These are phyloP conservation scores for Calocybe gangraenosa DNA, from an alignment of 768 basidiomycete species.

Conservation along the genomic window DNA sequence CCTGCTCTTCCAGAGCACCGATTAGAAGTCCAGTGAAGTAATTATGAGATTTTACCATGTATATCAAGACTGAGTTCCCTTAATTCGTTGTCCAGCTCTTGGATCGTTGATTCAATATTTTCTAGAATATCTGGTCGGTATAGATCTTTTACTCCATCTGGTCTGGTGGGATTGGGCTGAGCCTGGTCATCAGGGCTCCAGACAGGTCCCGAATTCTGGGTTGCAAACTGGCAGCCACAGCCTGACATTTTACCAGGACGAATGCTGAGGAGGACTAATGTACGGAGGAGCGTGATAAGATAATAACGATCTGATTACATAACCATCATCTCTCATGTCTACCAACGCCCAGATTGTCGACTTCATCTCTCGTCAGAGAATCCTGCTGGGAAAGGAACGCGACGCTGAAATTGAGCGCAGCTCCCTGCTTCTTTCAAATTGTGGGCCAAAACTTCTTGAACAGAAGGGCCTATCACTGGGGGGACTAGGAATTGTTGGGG, in stretches of 20 bases:
- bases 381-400: conserved; percentile 68
- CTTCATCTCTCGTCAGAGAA: conserved; percentile 67
- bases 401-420: conserved; percentile 82
- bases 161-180: conserved; percentile 27
- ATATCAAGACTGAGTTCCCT: conserved; percentile 66
- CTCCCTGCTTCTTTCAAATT: conserved; percentile 76
- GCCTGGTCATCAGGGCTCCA: conserved; percentile 41
- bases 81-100: conserved; percentile 49
- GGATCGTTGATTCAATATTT: conserved; percentile 55
- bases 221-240: conserved; percentile 14
- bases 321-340: background rate
- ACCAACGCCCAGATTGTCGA: conserved; percentile 34
- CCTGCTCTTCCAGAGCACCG: conserved; percentile 29
- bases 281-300: background rate
- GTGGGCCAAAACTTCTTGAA: conserved; percentile 81
- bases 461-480: conserved; percentile 79
- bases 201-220: conserved; percentile 18
- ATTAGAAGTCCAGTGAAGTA: background rate
- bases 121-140: conserved; percentile 56
- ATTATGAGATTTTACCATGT: conserved; percentile 41
- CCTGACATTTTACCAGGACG: background rate
- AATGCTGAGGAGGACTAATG: background rate
- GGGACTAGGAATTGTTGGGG: conserved; percentile 62
- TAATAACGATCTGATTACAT: conserved; percentile 1
- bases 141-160: conserved; percentile 27